Conservation (phyloP, 345 rosid genomes). For the Eucalyptus pauciflora region DNA sequence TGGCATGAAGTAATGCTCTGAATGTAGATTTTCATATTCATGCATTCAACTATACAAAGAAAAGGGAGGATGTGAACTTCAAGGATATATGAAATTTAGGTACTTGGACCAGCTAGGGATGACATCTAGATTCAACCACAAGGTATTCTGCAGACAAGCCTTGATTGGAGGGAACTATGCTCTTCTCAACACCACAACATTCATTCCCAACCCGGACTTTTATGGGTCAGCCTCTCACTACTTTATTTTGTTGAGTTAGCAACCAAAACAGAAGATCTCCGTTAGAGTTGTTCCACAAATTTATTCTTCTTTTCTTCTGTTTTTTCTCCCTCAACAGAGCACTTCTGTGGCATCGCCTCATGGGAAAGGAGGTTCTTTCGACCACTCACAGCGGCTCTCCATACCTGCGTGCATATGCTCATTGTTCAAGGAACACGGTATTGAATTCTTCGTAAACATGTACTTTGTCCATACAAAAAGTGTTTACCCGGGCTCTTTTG, state of each 20-base stretch:
- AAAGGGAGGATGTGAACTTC: not conserved
- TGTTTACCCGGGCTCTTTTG: not conserved
- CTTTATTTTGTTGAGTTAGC: not conserved
- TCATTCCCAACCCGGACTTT: slow-evolving; percentile 57
- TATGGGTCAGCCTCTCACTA: slow-evolving; percentile 18
- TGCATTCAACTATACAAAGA: not conserved
- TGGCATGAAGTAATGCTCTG: not conserved
- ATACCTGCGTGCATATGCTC: slow-evolving; percentile 31
- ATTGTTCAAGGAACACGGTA: slow-evolving; percentile 26
- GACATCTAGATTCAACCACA: slow-evolving; percentile 42
- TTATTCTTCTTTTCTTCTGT: not conserved
- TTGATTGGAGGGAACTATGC: slow-evolving; percentile 63
- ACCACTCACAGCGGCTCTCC: slow-evolving; percentile 23
- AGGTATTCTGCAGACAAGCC: slow-evolving; percentile 61
- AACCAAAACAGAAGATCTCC: not conserved
- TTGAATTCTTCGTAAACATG: not conserved
- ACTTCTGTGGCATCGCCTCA: slow-evolving; percentile 50
- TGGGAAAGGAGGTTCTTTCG: slow-evolving; percentile 35
- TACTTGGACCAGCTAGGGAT: slow-evolving; percentile 58
- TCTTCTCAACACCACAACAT: slow-evolving; percentile 39
- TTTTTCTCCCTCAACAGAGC: slow-evolving; percentile 9
- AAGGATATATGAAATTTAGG: slow-evolving; percentile 6
- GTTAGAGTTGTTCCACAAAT: not conserved
- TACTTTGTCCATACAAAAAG: not conserved
- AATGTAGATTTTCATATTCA: not conserved